Evolutionary conservation across 2,329 filamentous ascomycete genomes (phyloP).

Genomic region (Basipetospora sp.): DNA sequence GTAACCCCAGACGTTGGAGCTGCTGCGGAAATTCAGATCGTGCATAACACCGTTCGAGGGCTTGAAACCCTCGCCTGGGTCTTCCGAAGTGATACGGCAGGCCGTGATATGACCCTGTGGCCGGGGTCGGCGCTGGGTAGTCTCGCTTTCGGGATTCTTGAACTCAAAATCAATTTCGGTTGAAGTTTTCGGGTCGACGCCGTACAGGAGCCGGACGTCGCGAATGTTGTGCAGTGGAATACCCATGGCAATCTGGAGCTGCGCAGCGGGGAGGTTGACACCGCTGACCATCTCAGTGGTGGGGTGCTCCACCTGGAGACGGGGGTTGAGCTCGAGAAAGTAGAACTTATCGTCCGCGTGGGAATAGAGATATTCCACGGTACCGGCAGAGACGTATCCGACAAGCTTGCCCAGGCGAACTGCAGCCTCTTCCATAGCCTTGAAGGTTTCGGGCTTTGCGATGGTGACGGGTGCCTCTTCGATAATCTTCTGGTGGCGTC

Average conservation of each 20-base stretch:
- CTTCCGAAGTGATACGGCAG: conserved; percentile 97
- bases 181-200: conserved; percentile 74
- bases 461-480: conserved; percentile 97
- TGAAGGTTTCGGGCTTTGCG: conserved; percentile 76
- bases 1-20: conserved; percentile 99
- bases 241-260: conserved; percentile 98
- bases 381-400: conserved; percentile 96
- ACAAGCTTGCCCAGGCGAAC: conserved; percentile 87
- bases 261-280: conserved; percentile 89
- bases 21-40: conserved; percentile 96
- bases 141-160: conserved; percentile 65
- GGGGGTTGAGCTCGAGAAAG: conserved; percentile 95
- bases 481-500: conserved; percentile 98
- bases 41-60: conserved; percentile 98
- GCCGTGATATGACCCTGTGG: conserved; percentile 96
- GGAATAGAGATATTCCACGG: conserved; percentile 97
- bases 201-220: conserved; percentile 91
- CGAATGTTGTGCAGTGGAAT: conserved; percentile 86
- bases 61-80: conserved; percentile 98
- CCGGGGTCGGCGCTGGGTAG: conserved; percentile 75
- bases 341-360: conserved; percentile 98
- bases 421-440: conserved; percentile 89
- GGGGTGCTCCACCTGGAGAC: conserved; percentile 98
- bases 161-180: conserved; percentile 95
- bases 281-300: conserved; percentile 99